Evolutionary conservation across 768 basidiomycete species (phyloP).

Genomic region (Multifurca ochricompacta): DNA sequence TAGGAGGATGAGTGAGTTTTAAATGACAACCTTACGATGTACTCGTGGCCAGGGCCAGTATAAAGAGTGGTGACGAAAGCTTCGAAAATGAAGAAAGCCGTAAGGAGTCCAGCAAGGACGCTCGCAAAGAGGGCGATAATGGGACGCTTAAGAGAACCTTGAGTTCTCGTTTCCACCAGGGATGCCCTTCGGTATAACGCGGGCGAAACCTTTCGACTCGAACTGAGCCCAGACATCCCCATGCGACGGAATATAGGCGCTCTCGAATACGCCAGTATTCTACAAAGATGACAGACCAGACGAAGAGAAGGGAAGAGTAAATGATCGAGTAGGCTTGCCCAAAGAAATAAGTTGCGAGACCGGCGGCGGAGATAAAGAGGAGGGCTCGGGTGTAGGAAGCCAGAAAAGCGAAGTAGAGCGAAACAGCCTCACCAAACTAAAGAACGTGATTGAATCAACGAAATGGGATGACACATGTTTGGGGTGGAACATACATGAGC

Average conservation of each 20-base stretch:
- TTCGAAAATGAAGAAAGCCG: conserved; percentile 79
- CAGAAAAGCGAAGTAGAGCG: conserved; percentile 87
- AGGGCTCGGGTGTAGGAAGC: conserved; percentile 77
- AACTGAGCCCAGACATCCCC: conserved; percentile 72
- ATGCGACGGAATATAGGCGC: conserved; percentile 71
- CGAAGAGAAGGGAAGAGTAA: conserved; percentile 67
- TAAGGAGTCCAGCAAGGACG: conserved; percentile 61
- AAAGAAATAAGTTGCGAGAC: conserved; percentile 61
- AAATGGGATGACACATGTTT: conserved; percentile 13
- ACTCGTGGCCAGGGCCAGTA: conserved; percentile 73
- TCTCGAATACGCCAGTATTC: conserved; percentile 91
- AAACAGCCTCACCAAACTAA: conserved; percentile 73
- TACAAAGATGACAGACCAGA: conserved; percentile 83
- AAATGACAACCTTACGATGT: conserved; percentile 49
- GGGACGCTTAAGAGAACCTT: conserved; percentile 63
- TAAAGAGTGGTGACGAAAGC: conserved; percentile 88
- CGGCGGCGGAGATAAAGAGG: conserved; percentile 64
- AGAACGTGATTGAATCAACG: background rate
- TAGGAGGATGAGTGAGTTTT: background rate
- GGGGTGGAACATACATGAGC: conserved; percentile 45
- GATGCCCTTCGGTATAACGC: conserved; percentile 41
- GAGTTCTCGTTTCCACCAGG: conserved; percentile 71
- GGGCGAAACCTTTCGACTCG: conserved; percentile 67
- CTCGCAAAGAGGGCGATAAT: conserved; percentile 67
- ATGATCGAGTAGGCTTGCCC: conserved; percentile 64